Conservation (phyloP, 1,284 basidiomycete species). For the Schizophyllum commune region DNA sequence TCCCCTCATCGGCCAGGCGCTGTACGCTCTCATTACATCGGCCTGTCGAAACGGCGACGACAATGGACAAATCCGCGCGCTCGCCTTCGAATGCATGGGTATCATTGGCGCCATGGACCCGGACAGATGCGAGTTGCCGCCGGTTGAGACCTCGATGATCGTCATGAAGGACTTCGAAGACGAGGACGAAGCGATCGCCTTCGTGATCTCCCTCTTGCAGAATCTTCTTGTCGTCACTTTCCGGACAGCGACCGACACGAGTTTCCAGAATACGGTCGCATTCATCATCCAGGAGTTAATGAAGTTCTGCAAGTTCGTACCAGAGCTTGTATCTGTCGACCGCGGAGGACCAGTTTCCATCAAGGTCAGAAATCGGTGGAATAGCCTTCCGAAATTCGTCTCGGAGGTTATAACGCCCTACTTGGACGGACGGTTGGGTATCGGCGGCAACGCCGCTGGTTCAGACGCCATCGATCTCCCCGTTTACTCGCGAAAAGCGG, state of each 20-base stretch:
- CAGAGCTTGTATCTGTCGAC: constrained; percentile 52
- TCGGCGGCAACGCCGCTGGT: constrained; percentile 13
- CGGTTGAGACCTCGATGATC: constrained; percentile 60
- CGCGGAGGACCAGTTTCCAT: constrained; percentile 47
- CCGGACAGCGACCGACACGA: constrained; percentile 89
- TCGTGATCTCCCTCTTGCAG: constrained; percentile 82
- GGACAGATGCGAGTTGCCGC: constrained; percentile 77
- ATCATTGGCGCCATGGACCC: constrained; percentile 95
- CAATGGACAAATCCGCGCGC: constrained; percentile 55
- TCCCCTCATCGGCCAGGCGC: constrained; percentile 62
- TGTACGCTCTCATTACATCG: constrained; percentile 65
- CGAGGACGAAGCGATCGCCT: constrained; percentile 70
- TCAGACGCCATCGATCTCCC: constrained; percentile 44
- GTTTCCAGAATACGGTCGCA: constrained; percentile 85
- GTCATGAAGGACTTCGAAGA: constrained; percentile 82
- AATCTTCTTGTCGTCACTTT: constrained; percentile 90
- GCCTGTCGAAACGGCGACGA: constrained; percentile 76
- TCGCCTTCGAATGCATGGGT: constrained; percentile 89
- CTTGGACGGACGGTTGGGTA: constrained; percentile 66
- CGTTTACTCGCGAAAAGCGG: constrained; percentile 69
- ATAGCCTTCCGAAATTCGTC: constrained; percentile 73
- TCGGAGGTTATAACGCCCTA: constrained; percentile 86
- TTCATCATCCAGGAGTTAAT: constrained; percentile 93
- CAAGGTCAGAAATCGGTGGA: constrained; percentile 72
- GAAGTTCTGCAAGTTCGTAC: constrained; percentile 82